Evolutionary conservation across 306 rosid species (phyloP).

Genomic region (Crataegus laevigata): DNA sequence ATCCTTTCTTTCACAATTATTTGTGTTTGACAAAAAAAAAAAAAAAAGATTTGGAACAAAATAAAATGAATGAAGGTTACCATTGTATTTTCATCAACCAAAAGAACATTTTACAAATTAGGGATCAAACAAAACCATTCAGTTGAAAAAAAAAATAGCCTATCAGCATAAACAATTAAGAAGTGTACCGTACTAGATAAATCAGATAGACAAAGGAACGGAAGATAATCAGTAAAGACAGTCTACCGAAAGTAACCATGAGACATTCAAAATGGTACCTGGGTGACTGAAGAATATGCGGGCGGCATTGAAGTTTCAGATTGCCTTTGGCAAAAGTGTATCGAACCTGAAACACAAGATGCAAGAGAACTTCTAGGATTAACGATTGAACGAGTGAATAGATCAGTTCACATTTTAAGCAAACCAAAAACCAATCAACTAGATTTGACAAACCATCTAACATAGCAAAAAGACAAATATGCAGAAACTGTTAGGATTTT

Average conservation of each 20-base stretch:
- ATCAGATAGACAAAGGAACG: background rate
- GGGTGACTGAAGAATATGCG: constrained; percentile 66
- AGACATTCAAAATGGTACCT: constrained; percentile 43
- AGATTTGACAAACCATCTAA: background rate
- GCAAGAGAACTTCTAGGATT: background rate
- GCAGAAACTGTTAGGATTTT: too few species aligned
- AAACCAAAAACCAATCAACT: background rate
- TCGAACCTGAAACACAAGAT: constrained; percentile 43
- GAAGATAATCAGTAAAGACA: background rate
- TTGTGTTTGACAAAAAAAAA: too few species aligned
- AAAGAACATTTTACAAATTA: too few species aligned
- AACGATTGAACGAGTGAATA: background rate
- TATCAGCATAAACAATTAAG: too few species aligned
- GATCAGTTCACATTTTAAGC: background rate
- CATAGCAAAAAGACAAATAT: background rate
- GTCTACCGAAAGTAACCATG: background rate
- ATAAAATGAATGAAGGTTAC: too few species aligned
- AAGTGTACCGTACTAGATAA: background rate
- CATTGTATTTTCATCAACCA: too few species aligned
- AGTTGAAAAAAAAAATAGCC: too few species aligned
- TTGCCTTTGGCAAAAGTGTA: constrained; percentile 74
- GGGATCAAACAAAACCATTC: too few species aligned
- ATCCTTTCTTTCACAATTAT: background rate
- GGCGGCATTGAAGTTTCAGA: constrained; percentile 76
- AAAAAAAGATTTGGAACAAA: background rate